Conservation (phyloP, 148 eudicot genomes). For the Camellia granthamiana region DNA sequence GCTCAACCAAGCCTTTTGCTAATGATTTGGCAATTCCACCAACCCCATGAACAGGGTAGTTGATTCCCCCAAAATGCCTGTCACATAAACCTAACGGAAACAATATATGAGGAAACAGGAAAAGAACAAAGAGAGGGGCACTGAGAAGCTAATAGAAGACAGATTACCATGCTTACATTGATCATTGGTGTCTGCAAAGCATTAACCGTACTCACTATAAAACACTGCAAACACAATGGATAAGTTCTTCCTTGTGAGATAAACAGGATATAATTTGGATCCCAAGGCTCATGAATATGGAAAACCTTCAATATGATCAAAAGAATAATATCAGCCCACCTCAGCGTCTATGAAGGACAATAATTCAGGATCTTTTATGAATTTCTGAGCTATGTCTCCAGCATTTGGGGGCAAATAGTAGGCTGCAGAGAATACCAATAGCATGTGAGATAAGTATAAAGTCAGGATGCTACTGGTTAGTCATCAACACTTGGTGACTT, state of each 20-base stretch:
- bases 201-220: slow-evolving; percentile 95
- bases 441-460: slow-evolving; percentile 10
- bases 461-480: background rate
- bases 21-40: slow-evolving; percentile 89
- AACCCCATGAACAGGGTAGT: slow-evolving; percentile 96
- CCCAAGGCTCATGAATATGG: slow-evolving; percentile 13
- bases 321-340: slow-evolving; percentile 39
- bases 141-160: slow-evolving; percentile 13
- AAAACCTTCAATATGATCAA: slow-evolving; percentile 8
- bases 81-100: slow-evolving; percentile 84
- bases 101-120: slow-evolving; percentile 20
- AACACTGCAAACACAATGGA: slow-evolving; percentile 64
- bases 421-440: slow-evolving; percentile 52
- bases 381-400: slow-evolving; percentile 89
- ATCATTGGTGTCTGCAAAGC: slow-evolving; percentile 96
- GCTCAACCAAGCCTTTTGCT: slow-evolving; percentile 77
- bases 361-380: slow-evolving; percentile 74
- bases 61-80: slow-evolving; percentile 97
- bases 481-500: background rate
- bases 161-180: slow-evolving; percentile 94
- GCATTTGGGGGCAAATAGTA: slow-evolving; percentile 97
- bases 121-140: slow-evolving; percentile 6
- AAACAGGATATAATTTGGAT: background rate
- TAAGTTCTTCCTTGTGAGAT: slow-evolving; percentile 16
- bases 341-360: slow-evolving; percentile 95